phyloP scores from a whole-genome alignment of 2,329 filamentous ascomycete species.

The Aspergillus jensenii region DNA sequence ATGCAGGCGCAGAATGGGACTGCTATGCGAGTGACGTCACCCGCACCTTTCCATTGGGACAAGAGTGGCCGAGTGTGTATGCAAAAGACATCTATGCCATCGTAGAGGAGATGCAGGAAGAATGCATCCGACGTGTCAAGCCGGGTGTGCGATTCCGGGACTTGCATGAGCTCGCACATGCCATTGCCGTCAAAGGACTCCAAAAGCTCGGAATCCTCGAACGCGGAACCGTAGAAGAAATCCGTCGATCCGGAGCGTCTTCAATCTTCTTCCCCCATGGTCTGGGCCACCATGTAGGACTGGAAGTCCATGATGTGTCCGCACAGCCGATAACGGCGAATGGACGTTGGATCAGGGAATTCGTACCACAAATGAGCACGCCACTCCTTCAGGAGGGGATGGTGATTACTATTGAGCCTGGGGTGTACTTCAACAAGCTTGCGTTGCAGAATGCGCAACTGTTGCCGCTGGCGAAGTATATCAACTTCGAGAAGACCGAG shows the following conservation, averaged over 20 bases:
- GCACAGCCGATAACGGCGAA: slow-evolving; percentile 34
- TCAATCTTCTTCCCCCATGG: slow-evolving; percentile 45
- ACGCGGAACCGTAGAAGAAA: slow-evolving; percentile 56
- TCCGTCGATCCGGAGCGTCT: slow-evolving; percentile 37
- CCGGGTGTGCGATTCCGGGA: slow-evolving; percentile 77
- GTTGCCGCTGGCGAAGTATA: slow-evolving; percentile 33
- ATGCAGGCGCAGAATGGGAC: slow-evolving; percentile 76
- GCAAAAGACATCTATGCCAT: slow-evolving; percentile 75
- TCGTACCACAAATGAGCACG: slow-evolving; percentile 24
- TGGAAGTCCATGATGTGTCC: slow-evolving; percentile 48
- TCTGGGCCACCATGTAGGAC: slow-evolving; percentile 60
- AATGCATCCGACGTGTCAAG: slow-evolving; percentile 71
- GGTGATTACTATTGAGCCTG: slow-evolving; percentile 58
- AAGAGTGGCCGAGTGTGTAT: slow-evolving; percentile 61
- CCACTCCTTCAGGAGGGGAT: slow-evolving; percentile 51
- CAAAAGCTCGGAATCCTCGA: slow-evolving; percentile 72
- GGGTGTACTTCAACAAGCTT: slow-evolving; percentile 46
- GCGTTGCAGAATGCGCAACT: slow-evolving; percentile 37
- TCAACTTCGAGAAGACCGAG: slow-evolving; percentile 40
- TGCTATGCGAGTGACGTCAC: slow-evolving; percentile 77
- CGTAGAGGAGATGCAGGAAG: slow-evolving; percentile 82
- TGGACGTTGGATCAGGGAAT: slow-evolving; percentile 21
- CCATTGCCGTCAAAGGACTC: slow-evolving; percentile 77
- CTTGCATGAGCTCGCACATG: slow-evolving; percentile 76
- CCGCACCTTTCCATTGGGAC: slow-evolving; percentile 79